Evolutionary conservation across 2,329 filamentous ascomycete species (phyloP).

Genomic region (Thelonectria blattea): DNA sequence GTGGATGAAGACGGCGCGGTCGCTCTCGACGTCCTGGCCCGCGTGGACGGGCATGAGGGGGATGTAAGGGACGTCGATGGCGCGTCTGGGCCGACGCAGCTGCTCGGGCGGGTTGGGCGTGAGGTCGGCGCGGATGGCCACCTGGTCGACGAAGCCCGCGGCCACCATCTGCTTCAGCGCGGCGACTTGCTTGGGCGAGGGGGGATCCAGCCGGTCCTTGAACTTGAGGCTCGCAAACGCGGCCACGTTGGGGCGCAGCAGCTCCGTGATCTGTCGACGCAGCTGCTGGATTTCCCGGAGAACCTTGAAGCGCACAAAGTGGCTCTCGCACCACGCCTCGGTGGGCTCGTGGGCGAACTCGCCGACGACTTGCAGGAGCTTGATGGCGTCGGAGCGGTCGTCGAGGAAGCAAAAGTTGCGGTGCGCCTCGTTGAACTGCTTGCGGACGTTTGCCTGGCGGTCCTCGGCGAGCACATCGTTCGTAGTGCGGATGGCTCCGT

Average conservation of each 20-base stretch:
- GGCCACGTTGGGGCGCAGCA: slow-evolving; percentile 77
- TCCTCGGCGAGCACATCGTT: slow-evolving; percentile 76
- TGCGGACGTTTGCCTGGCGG: slow-evolving; percentile 67
- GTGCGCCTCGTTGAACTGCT: slow-evolving; percentile 72
- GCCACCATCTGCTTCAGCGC: slow-evolving; percentile 91
- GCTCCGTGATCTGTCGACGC: slow-evolving; percentile 79
- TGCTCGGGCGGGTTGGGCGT: slow-evolving; percentile 73
- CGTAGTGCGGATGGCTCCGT: slow-evolving; percentile 62
- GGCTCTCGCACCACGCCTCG: slow-evolving; percentile 77
- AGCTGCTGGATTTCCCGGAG: slow-evolving; percentile 87
- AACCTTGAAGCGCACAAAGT: slow-evolving; percentile 87
- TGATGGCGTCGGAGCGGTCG: slow-evolving; percentile 85
- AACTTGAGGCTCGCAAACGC: slow-evolving; percentile 64
- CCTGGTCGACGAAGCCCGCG: slow-evolving; percentile 90
- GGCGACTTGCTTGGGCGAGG: slow-evolving; percentile 72
- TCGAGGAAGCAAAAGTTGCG: slow-evolving; percentile 81
- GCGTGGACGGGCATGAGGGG: slow-evolving; percentile 75
- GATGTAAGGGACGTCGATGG: slow-evolving; percentile 90
- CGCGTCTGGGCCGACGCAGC: slow-evolving; percentile 75
- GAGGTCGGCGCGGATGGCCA: slow-evolving; percentile 91
- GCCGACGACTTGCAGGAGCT: slow-evolving; percentile 85
- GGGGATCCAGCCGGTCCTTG: slow-evolving; percentile 62
- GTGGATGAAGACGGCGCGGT: slow-evolving; percentile 83
- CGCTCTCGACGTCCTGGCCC: slow-evolving; percentile 49
- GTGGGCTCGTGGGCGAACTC: slow-evolving; percentile 79